Evolutionary conservation across 345 rosid genomes (phyloP).

Genomic region (Populus deltoides): DNA sequence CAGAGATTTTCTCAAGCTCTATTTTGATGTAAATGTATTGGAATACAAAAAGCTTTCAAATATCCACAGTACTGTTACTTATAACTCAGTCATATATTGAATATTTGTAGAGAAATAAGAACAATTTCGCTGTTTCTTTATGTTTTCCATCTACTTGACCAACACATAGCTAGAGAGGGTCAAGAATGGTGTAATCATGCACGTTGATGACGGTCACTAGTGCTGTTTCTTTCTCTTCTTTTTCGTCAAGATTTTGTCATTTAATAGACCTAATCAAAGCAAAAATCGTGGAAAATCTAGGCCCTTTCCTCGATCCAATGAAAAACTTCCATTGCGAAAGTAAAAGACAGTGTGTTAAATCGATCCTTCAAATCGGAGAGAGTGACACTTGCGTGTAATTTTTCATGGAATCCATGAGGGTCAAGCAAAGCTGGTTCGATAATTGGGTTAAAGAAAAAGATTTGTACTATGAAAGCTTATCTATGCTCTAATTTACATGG

Average conservation of each 20-base stretch:
- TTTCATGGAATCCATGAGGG: background rate
- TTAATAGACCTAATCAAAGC: background rate
- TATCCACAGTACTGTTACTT: no score
- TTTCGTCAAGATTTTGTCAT: background rate
- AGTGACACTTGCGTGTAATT: background rate
- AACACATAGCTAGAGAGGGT: no score
- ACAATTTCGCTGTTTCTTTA: no score
- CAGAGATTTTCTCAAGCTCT: no score
- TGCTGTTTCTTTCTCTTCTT: background rate
- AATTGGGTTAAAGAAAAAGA: no score
- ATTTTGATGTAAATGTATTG: no score
- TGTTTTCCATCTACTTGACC: no score
- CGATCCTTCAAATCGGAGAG: background rate
- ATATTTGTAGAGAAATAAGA: no score
- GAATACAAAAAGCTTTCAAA: no score
- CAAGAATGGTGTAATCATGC: background rate
- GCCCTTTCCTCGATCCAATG: background rate
- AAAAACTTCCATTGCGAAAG: background rate
- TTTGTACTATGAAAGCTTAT: no score
- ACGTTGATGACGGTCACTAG: background rate
- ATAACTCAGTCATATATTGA: no score
- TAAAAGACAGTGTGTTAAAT: background rate
- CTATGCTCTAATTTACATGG: no score
- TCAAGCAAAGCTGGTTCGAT: background rate
- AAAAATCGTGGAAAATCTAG: background rate